These are phyloP conservation scores for Pseudocercospora cruenta DNA, from an alignment of 2,329 filamentous ascomycete species.

Conservation along the genomic window DNA sequence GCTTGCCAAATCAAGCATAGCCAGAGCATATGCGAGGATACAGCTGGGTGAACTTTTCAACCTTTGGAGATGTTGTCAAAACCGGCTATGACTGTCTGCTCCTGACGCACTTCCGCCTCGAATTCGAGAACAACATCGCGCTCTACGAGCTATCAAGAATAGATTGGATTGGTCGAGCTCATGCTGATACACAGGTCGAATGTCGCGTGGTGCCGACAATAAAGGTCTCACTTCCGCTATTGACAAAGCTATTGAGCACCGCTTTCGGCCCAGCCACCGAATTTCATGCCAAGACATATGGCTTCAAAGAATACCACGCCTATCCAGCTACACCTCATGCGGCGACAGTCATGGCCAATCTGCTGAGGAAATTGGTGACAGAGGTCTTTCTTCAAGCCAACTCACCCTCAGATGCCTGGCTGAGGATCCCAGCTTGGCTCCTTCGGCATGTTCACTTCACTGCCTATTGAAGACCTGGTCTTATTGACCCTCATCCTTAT, in stretches of 20 bases:
- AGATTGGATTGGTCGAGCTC: not conserved
- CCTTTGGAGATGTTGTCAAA: not conserved
- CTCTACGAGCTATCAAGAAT: not conserved
- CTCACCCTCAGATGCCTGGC: not conserved
- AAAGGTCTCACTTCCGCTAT: slow-evolving; percentile 25
- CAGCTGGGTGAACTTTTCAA: too few species aligned
- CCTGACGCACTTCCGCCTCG: not conserved
- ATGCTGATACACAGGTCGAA: not conserved
- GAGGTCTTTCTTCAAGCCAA: not conserved
- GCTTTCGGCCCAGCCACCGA: slow-evolving; percentile 27
- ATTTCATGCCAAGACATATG: slow-evolving; percentile 20
- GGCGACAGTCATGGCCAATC: not conserved
- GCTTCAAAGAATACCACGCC: slow-evolving; percentile 24
- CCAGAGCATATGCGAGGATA: too few species aligned
- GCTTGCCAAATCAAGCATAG: too few species aligned
- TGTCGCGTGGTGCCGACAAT: slow-evolving; percentile 15
- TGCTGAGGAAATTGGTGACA: not conserved
- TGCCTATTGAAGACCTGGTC: slow-evolving; percentile 33
- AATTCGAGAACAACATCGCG: too few species aligned
- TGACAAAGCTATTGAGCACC: slow-evolving; percentile 37
- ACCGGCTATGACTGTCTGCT: not conserved
- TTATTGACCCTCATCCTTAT: slow-evolving; percentile 34
- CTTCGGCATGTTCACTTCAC: slow-evolving; percentile 23
- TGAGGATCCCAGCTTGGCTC: slow-evolving; percentile 4
- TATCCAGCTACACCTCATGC: slow-evolving; percentile 17